Conservation (phyloP, 208 protist genomes). For the Trypanosoma brucei region DNA sequence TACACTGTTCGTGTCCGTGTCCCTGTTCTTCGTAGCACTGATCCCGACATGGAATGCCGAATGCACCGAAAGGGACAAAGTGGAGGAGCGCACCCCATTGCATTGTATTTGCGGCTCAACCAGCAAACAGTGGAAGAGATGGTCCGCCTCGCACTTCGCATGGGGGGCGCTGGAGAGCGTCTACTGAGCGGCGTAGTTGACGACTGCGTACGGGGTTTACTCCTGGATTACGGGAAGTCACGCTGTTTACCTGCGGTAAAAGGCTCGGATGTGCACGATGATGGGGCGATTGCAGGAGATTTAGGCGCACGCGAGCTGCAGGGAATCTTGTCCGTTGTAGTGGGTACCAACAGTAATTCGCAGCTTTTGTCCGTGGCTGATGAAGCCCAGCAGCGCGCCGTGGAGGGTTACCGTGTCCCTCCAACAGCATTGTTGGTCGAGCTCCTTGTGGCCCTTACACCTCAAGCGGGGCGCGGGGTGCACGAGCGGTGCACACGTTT, state of each 20-base stretch:
- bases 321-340: conserved; percentile 4
- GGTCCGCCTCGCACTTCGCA: conserved; percentile 36
- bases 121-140: conserved; percentile 33
- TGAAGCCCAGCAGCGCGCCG: neutral
- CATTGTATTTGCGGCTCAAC: conserved; percentile 27
- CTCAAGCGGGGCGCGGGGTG: conserved; percentile 16
- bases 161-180: conserved; percentile 32
- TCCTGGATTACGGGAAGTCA: conserved; percentile 32
- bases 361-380: neutral
- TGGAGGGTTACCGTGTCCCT: conserved; percentile 10
- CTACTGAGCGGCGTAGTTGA: conserved; percentile 40
- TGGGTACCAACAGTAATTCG: neutral
- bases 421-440: conserved; percentile 36
- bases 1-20: conserved; percentile 38
- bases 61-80: neutral
- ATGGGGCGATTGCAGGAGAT: conserved; percentile 2
- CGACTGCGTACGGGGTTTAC: conserved; percentile 38
- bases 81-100: conserved; percentile 24
- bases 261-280: conserved; percentile 18
- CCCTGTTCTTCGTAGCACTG: conserved; percentile 34
- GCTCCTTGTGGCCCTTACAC: conserved; percentile 36
- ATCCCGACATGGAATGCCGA: conserved; percentile 13
- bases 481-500: conserved; percentile 30
- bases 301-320: conserved; percentile 9
- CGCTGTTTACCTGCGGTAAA: conserved; percentile 29